These are phyloP conservation scores for Debaryomyces castellii DNA, from an alignment of 805 yeast genomes.

Conservation along the genomic window DNA sequence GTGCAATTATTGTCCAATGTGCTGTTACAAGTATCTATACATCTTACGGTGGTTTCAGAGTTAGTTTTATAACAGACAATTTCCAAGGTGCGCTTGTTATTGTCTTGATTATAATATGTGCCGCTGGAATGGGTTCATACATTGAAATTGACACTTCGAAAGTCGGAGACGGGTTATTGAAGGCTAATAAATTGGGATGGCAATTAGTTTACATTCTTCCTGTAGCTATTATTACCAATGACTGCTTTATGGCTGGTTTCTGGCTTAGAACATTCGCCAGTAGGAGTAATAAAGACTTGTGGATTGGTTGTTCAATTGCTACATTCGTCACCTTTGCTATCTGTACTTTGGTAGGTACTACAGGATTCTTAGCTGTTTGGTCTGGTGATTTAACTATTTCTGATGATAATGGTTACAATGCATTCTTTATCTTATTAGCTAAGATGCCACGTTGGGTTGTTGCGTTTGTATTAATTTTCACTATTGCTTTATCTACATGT, in stretches of 20 bases:
- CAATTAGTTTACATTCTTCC: slow-evolving; percentile 80
- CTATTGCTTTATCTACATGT: slow-evolving; percentile 75
- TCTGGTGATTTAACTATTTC: slow-evolving; percentile 60
- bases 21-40: slow-evolving; percentile 87
- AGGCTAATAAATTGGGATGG: slow-evolving; percentile 78
- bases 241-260: slow-evolving; percentile 86
- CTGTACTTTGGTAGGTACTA: slow-evolving; percentile 70
- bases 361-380: slow-evolving; percentile 93
- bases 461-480: slow-evolving; percentile 77
- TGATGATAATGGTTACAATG: slow-evolving; percentile 59
- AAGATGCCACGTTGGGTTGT: slow-evolving; percentile 83
- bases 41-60: slow-evolving; percentile 83
- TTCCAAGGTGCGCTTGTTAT: slow-evolving; percentile 78
- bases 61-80: slow-evolving; percentile 84
- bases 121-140: slow-evolving; percentile 76
- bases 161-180: slow-evolving; percentile 64
- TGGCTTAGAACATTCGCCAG: slow-evolving; percentile 96
- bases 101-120: slow-evolving; percentile 64
- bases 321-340: slow-evolving; percentile 62
- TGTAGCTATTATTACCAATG: slow-evolving; percentile 87
- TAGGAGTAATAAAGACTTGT: slow-evolving; percentile 68
- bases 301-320: slow-evolving; percentile 75
- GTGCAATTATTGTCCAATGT: slow-evolving; percentile 82
- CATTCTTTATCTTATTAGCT: slow-evolving; percentile 69
- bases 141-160: slow-evolving; percentile 61